Base-by-base conservation (phyloP, 192 early-diverging fungal species). In the Coemansia sp. region DNA sequence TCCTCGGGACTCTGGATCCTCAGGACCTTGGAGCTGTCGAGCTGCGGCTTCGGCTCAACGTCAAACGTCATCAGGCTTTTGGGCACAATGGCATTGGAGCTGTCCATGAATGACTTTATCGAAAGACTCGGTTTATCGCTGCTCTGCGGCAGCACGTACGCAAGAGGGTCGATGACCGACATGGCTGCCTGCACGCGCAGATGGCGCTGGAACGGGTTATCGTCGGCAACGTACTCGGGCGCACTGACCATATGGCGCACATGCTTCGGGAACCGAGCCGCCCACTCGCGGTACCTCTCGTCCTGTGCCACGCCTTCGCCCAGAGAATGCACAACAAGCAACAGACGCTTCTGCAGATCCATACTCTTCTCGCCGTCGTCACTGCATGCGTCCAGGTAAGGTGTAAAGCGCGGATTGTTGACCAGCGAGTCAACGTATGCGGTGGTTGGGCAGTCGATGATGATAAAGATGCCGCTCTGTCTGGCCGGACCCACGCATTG, bases 221-320 rank as follows among this genome's bases (percentile, higher is more conserved):
- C 83, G 68, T 91, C 87, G 0, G 88, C 72, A 62, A 85, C 85
- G 48, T 87, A 76, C 20, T 91, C 82, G n/a, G 85, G 72, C 58
- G 84, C 82, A 28, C 88, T 85, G 60, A 95, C 76, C 34, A 96
- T 85, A 70, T 95, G 94, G 75, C 89, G 83, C n/a, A 89, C 89
- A 28, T 88, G 68, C 16, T 76, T 14, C 5, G 86, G 88, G 68
- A 94, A 96, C 20, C 67, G 75, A 30, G 80, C 71, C 74, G 92
- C 91, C 94, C 94, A 96, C 28, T 58, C 75, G 34, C 71, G 71
- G 83, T 96, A 96, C 31, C 77, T 66, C 12, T 71, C 61, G 60
- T 90, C 85, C 48, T 84, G 74, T 7, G 92, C 42, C 7, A 94
- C 88, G n/a, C 80, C 80, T 5, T 85, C 71, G 0, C 88, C 89